These are phyloP conservation scores for Torulaspora globosa DNA, from an alignment of 1,139 yeast species.

Conservation along the genomic window DNA sequence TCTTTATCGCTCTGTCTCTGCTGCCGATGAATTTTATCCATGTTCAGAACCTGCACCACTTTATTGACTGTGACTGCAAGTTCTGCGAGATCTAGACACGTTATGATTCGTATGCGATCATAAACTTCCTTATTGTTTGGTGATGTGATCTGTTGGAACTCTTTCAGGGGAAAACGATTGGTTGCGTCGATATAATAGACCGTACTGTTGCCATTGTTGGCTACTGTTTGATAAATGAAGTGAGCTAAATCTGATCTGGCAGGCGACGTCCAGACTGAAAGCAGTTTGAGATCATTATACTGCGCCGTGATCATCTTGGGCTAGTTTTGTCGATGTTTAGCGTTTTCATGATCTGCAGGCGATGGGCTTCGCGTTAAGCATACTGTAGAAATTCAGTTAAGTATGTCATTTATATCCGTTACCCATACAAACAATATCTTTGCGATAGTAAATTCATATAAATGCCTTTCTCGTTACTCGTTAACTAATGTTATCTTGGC, in stretches of 20 bases:
- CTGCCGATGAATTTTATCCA: constrained; percentile 14
- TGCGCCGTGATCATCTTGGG: constrained; percentile 1
- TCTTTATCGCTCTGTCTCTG: constrained; percentile 9
- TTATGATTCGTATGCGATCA: constrained; percentile 29
- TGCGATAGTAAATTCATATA: constrained; percentile 1
- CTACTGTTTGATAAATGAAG: constrained; percentile 11
- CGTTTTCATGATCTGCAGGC: constrained; percentile 1
- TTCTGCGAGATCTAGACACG: constrained; percentile 30
- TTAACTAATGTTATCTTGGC: constrained; percentile 33
- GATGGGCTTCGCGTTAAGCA: constrained; percentile 2
- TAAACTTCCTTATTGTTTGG: constrained; percentile 19
- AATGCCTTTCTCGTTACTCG: constrained; percentile 11
- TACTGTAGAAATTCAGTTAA: neutral
- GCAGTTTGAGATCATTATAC: constrained; percentile 6
- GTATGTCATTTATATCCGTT: neutral
- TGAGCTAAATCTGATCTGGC: constrained; percentile 10
- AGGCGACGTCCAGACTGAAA: constrained; percentile 19
- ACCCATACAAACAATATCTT: constrained; percentile 1
- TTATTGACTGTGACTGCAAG: constrained; percentile 20
- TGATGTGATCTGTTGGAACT: constrained; percentile 25
- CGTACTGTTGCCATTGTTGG: constrained; percentile 3
- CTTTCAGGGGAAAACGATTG: constrained; percentile 29
- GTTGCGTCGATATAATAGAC: constrained; percentile 29
- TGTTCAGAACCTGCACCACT: constrained; percentile 19
- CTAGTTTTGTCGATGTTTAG: too few relatives aligned